Evolutionary conservation across 257 asterid species (phyloP).

Genomic region (Cruciata laevipes): DNA sequence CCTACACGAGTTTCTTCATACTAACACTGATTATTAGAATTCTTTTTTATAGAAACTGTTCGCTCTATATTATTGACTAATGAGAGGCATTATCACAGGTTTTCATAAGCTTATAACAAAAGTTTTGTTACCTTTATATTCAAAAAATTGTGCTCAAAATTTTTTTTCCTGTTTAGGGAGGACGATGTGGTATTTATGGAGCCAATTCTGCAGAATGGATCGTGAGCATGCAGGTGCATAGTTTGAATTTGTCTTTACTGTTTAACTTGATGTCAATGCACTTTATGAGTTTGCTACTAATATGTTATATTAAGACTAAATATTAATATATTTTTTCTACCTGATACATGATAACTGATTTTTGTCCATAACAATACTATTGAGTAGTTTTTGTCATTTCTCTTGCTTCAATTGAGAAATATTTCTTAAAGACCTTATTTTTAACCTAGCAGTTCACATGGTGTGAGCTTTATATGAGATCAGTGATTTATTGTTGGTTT

Average conservation of each 20-base stretch:
- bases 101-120: conserved; percentile 2
- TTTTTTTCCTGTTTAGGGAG: conserved; percentile 52
- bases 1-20: background rate
- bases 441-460: background rate
- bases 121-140: background rate
- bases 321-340: background rate
- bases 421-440: background rate
- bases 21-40: background rate
- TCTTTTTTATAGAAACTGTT: background rate
- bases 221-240: conserved; percentile 87
- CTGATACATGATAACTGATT: background rate
- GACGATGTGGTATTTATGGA: conserved; percentile 92
- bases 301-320: background rate
- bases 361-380: background rate
- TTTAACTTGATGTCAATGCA: background rate
- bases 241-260: conserved; percentile 7
- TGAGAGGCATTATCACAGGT: background rate
- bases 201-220: conserved; percentile 89
- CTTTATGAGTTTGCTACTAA: background rate
- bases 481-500: background rate
- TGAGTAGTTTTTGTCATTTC: background rate
- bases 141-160: conserved; percentile 10
- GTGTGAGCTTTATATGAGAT: background rate
- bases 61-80: background rate
- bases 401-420: background rate